phyloP scores from a whole-genome alignment of 208 protist species.

The Leishmania guyanensis region DNA sequence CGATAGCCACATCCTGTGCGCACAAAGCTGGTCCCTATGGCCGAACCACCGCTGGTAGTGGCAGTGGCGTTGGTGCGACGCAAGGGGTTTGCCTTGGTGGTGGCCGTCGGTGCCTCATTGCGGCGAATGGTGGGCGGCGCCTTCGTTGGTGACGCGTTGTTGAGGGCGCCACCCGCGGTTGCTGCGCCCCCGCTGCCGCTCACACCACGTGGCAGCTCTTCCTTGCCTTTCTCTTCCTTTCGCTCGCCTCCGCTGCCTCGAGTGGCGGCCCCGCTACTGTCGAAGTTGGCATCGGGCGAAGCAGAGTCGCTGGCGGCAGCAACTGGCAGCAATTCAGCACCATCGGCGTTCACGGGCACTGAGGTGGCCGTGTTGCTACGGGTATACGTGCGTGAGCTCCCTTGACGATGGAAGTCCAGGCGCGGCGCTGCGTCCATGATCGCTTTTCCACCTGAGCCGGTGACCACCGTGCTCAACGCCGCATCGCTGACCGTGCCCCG shows the following conservation, averaged over 20 bases:
- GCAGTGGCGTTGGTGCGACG: conserved; percentile 15
- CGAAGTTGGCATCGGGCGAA: neutral
- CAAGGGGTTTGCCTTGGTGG: conserved; percentile 11
- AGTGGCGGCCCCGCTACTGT: neutral
- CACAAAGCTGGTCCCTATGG: neutral
- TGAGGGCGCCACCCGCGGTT: neutral
- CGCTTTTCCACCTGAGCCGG: conserved; percentile 7
- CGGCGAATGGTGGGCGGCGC: neutral
- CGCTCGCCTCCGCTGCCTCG: neutral
- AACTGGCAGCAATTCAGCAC: neutral
- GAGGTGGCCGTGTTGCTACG: conserved; percentile 27
- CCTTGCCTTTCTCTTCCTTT: conserved; percentile 10
- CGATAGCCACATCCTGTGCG: neutral
- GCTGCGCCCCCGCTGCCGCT: neutral
- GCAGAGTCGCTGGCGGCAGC: neutral
- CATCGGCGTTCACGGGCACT: neutral
- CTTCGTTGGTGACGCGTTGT: neutral
- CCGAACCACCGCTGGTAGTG: neutral
- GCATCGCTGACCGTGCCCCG: neutral
- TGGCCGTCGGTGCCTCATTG: conserved; percentile 5
- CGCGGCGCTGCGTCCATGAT: conserved; percentile 38
- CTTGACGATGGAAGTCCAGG: conserved; percentile 42
- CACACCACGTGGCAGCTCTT: neutral
- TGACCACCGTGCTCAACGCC: neutral
- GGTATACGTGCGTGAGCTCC: conserved; percentile 17